These are phyloP conservation scores for Rhododendron ovatum DNA, from an alignment of 148 eudicot species.

Conservation along the genomic window DNA sequence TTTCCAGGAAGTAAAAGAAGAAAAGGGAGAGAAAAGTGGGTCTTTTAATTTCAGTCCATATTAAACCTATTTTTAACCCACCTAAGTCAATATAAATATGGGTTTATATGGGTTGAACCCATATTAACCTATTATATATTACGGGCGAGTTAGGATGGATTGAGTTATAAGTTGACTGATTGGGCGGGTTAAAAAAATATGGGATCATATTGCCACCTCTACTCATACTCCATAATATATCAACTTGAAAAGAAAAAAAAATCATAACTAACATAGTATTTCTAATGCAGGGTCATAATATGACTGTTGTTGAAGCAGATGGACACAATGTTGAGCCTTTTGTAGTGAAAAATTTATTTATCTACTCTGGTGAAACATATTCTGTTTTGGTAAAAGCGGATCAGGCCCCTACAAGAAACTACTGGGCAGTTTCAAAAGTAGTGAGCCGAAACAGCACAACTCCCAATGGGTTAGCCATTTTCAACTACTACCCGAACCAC, in stretches of 20 bases:
- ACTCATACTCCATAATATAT: background rate
- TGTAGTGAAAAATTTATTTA: constrained; percentile 56
- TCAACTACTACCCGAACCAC: constrained; percentile 69
- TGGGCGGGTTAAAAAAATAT: no score
- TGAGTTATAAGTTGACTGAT: no score
- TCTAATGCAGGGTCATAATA: constrained; percentile 51
- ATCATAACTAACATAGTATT: background rate
- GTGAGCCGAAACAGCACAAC: constrained; percentile 56
- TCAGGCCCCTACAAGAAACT: constrained; percentile 60
- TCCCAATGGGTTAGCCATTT: constrained; percentile 57
- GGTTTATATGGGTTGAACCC: no score
- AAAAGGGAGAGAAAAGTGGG: no score
- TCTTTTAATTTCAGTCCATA: no score
- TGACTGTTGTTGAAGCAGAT: constrained; percentile 87
- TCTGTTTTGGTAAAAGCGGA: constrained; percentile 68
- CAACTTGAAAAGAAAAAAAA: no score
- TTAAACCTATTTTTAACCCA: no score
- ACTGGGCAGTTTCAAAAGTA: constrained; percentile 56
- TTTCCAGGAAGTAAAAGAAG: no score
- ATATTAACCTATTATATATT: no score
- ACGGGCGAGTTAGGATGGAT: no score
- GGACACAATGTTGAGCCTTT: constrained; percentile 78
- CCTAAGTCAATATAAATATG: no score
- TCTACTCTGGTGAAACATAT: constrained; percentile 87
- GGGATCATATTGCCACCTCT: no score